phyloP scores from a whole-genome alignment of 192 early-diverging fungal species.

The Glomus cerebriforme region DNA sequence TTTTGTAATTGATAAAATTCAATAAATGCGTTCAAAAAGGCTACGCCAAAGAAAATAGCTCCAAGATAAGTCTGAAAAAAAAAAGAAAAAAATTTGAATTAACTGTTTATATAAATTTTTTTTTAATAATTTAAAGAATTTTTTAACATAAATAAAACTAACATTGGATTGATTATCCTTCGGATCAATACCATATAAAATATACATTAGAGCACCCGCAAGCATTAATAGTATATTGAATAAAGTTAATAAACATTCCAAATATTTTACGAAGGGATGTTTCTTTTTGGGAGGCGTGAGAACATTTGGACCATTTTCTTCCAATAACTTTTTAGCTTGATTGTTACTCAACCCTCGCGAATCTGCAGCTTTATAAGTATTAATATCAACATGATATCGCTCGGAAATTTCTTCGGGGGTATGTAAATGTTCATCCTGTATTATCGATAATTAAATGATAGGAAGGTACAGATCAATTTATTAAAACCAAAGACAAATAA shows the following conservation, averaged over 20 bases:
- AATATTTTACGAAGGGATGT: constrained; percentile 73
- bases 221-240: constrained; percentile 91
- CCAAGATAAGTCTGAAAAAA: constrained; percentile 80
- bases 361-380: constrained; percentile 61
- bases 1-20: constrained; percentile 95
- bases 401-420: constrained; percentile 46
- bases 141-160: constrained; percentile 36
- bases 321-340: constrained; percentile 67
- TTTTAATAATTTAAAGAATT: background rate
- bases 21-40: constrained; percentile 87
- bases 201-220: constrained; percentile 79
- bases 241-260: constrained; percentile 71
- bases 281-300: constrained; percentile 86
- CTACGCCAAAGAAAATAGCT: constrained; percentile 83
- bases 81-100: background rate
- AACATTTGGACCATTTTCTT: constrained; percentile 77
- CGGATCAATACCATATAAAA: constrained; percentile 79
- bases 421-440: constrained; percentile 55
- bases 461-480: background rate
- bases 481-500: background rate
- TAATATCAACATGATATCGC: constrained; percentile 46
- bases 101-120: background rate
- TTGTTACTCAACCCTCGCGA: constrained; percentile 68
- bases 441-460: background rate
- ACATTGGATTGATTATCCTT: constrained; percentile 77